Percentiles rank a stretch among this genome's conserved stretches.
These are phyloP conservation scores for Eremomyces bilateralis DNA, from an alignment of 495 filamentous ascomycete genomes.

Conservation along the genomic window DNA sequence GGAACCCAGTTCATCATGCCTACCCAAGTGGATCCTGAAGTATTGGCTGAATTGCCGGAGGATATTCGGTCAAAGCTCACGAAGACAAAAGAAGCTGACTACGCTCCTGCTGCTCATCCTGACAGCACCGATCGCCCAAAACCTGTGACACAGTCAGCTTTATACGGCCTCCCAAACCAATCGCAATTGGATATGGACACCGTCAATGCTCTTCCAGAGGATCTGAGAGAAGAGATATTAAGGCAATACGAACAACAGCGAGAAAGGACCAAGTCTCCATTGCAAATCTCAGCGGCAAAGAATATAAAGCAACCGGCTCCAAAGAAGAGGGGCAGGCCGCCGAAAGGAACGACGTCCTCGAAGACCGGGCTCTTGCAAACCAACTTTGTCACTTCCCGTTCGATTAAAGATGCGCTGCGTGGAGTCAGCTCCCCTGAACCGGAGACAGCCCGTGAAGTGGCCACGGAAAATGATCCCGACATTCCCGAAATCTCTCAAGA, in stretches of 20 bases:
- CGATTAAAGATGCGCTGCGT: not conserved
- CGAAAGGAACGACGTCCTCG: not conserved
- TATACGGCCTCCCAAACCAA: not conserved
- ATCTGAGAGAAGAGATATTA: constrained; percentile 25
- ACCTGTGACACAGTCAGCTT: not conserved
- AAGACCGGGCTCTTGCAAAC: not conserved
- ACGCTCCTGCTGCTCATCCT: not conserved
- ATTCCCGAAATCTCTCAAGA: constrained; percentile 25
- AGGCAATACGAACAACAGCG: constrained; percentile 17
- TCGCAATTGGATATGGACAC: not conserved
- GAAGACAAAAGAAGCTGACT: not conserved
- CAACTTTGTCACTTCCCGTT: not conserved
- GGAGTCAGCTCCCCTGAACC: too few relatives aligned
- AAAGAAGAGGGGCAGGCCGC: not conserved
- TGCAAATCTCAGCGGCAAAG: not conserved
- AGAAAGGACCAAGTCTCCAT: not conserved
- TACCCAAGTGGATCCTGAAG: constrained; percentile 48
- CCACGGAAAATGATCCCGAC: not conserved
- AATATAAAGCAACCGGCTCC: not conserved
- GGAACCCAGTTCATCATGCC: constrained; percentile 84
- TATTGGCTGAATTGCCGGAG: constrained; percentile 53
- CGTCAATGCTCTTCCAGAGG: constrained; percentile 12
- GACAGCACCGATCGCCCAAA: not conserved
- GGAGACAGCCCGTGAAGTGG: not conserved
- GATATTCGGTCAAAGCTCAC: constrained; percentile 47